phyloP scores from a whole-genome alignment of 2,329 filamentous ascomycete genomes.

The Diaporthe sp. region DNA sequence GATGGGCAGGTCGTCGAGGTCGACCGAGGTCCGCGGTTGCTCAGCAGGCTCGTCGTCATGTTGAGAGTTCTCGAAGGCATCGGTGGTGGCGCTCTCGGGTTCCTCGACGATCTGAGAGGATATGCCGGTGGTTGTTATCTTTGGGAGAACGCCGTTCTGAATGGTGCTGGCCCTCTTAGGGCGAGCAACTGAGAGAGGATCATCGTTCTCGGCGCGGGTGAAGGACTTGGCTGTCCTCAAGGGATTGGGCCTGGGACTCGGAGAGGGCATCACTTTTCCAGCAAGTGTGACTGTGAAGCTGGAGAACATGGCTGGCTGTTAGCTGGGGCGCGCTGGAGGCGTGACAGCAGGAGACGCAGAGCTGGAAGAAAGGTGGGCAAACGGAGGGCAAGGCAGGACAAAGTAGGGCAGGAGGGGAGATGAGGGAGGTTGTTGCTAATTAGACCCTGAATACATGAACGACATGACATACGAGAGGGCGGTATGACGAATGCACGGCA shows the following conservation, averaged over 20 bases:
- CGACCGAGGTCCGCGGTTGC: slow-evolving; percentile 69
- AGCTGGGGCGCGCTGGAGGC: slow-evolving; percentile 1
- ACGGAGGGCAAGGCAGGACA: neutral
- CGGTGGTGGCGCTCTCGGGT: slow-evolving; percentile 50
- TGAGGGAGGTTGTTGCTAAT: neutral
- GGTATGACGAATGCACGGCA: slow-evolving; percentile 30
- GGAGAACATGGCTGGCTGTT: slow-evolving; percentile 46
- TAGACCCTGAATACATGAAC: neutral
- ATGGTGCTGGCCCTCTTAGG: slow-evolving; percentile 63
- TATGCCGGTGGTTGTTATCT: slow-evolving; percentile 38
- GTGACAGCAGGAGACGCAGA: neutral
- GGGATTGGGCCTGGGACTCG: slow-evolving; percentile 43
- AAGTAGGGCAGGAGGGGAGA: neutral
- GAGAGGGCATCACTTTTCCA: slow-evolving; percentile 40
- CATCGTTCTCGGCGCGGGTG: slow-evolving; percentile 40
- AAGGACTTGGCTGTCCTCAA: slow-evolving; percentile 49
- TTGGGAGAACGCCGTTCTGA: slow-evolving; percentile 54
- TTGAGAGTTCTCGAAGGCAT: slow-evolving; percentile 64
- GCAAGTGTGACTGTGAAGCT: slow-evolving; percentile 45
- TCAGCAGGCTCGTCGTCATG: slow-evolving; percentile 62
- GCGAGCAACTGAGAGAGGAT: slow-evolving; percentile 42
- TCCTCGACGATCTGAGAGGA: slow-evolving; percentile 42
- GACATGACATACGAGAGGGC: slow-evolving; percentile 28
- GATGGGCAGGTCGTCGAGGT: slow-evolving; percentile 91
- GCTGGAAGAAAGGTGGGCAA: slow-evolving; percentile 34